Conservation (phyloP, 257 asterid genomes). For the Haberlea rhodopensis region DNA sequence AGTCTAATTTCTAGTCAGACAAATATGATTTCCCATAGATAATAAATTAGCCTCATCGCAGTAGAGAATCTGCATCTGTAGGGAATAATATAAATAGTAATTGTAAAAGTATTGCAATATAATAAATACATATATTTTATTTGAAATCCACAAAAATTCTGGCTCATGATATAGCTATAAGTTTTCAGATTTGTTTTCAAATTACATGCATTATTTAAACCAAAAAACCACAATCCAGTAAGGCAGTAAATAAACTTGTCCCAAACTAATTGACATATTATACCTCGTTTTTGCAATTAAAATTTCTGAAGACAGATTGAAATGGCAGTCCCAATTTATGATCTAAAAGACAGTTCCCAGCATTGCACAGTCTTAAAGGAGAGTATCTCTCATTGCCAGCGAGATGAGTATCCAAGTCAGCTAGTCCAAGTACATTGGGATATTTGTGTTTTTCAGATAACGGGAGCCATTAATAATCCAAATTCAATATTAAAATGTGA, state of each 20-base stretch:
- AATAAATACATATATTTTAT: too few species aligned
- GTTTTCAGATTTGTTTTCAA: too few species aligned
- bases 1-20: conserved; percentile 15
- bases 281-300: not conserved
- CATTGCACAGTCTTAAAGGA: too few species aligned
- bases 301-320: too few species aligned
- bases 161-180: too few species aligned
- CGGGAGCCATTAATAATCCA: too few species aligned
- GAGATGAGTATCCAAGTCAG: not conserved
- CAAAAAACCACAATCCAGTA: not conserved
- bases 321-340: not conserved
- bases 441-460: too few species aligned
- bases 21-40: conserved; percentile 11
- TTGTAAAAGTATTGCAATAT: not conserved
- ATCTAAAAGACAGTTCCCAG: not conserved
- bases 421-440: not conserved
- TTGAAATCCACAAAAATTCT: not conserved
- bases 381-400: not conserved
- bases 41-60: not conserved
- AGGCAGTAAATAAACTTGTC: not conserved
- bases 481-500: too few species aligned
- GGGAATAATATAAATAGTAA: not conserved
- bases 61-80: not conserved
- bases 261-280: not conserved
- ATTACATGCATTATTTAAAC: not conserved